Evolutionary conservation across 1,284 basidiomycete genomes (phyloP).

Genomic region (Cutaneotrichosporon dermatis): DNA sequence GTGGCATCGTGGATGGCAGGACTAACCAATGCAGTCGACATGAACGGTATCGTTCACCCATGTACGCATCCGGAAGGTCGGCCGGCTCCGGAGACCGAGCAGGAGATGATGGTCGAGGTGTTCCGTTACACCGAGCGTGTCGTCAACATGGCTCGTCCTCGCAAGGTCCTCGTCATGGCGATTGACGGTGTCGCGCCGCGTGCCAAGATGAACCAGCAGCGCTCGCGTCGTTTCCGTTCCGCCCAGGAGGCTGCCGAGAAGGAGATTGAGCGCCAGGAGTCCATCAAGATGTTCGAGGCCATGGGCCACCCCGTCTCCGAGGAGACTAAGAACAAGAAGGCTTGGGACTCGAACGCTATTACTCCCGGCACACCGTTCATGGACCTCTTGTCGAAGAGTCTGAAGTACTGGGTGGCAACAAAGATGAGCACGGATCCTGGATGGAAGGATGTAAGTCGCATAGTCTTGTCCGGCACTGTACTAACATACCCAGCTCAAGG

Average conservation of each 20-base stretch:
- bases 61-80: constrained; percentile 97
- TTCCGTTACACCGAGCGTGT: constrained; percentile 97
- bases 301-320: constrained; percentile 88
- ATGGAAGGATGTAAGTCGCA: constrained; percentile 74
- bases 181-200: constrained; percentile 97
- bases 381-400: constrained; percentile 78
- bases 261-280: constrained; percentile 75
- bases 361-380: constrained; percentile 98
- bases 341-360: constrained; percentile 98
- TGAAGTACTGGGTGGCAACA: constrained; percentile 94
- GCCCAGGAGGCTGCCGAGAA: constrained; percentile 94
- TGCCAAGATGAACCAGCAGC: constrained; percentile 99
- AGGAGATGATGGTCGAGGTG: constrained; percentile 98
- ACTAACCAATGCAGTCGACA: constrained; percentile 39
- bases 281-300: constrained; percentile 83
- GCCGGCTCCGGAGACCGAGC: constrained; percentile 94
- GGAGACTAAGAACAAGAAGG: constrained; percentile 74
- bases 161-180: constrained; percentile 95
- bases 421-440: constrained; percentile 94
- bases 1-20: neutral
- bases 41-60: constrained; percentile 74
- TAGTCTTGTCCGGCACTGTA: neutral
- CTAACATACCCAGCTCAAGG: constrained; percentile 62
- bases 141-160: constrained; percentile 92
- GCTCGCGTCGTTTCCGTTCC: constrained; percentile 89